Conservation (phyloP, 345 rosid species). For the Mangifera indica region DNA sequence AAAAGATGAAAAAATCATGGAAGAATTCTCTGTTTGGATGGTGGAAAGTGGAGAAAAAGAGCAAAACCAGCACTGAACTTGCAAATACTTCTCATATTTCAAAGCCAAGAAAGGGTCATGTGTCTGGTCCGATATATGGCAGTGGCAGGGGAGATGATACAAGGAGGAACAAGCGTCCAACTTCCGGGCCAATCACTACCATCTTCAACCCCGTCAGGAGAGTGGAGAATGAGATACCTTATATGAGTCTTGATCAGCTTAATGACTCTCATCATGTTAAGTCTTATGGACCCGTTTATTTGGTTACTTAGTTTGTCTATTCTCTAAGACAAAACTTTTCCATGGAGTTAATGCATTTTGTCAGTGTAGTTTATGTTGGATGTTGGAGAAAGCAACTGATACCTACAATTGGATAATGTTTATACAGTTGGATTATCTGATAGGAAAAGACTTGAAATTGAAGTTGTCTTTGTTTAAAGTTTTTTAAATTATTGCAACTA, state of each 20-base stretch:
- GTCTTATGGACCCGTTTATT: slow-evolving; percentile 52
- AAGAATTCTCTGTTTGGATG: slow-evolving; percentile 45
- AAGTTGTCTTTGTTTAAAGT: not conserved
- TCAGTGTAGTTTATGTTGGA: slow-evolving; percentile 14
- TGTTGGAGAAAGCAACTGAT: not conserved
- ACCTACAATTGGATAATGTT: not conserved
- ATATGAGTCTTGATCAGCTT: slow-evolving; percentile 37
- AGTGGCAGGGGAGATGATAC: slow-evolving; percentile 20
- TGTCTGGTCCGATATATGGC: slow-evolving; percentile 43
- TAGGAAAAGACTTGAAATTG: not conserved
- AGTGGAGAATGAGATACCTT: slow-evolving; percentile 36
- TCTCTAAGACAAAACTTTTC: not conserved
- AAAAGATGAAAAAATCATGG: slow-evolving; percentile 51
- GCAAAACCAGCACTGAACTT: slow-evolving; percentile 23
- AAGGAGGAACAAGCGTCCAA: slow-evolving; percentile 28
- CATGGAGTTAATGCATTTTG: not conserved
- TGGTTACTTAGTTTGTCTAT: slow-evolving; percentile 38
- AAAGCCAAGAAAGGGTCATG: slow-evolving; percentile 34
- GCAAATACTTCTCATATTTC: slow-evolving; percentile 19
- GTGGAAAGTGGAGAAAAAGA: slow-evolving; percentile 49
- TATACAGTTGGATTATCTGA: not conserved
- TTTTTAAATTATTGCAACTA: not conserved
- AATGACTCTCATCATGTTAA: slow-evolving; percentile 31
- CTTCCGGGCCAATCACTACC: slow-evolving; percentile 40
- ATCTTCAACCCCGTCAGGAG: slow-evolving; percentile 35